phyloP scores from a whole-genome alignment of 106 monocot species.

The Dioscorea dumetorum region DNA sequence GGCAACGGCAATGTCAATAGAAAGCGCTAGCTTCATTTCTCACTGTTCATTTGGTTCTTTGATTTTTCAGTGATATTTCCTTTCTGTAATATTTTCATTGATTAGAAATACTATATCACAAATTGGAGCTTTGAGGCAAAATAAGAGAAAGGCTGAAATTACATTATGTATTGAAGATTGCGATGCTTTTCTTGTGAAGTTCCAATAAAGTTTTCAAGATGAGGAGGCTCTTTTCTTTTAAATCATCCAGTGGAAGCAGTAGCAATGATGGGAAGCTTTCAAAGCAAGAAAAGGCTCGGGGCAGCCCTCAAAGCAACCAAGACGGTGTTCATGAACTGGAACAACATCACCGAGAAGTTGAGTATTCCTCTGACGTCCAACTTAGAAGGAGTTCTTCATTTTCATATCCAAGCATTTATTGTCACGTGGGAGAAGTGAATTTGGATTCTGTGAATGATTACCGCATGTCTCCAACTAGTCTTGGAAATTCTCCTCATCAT shows the following conservation, averaged over 20 bases:
- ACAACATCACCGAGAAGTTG: conserved; percentile 3
- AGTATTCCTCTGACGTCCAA: conserved; percentile 11
- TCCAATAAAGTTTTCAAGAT: conserved; percentile 1
- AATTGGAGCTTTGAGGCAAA: too few species aligned
- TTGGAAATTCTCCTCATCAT: conserved; percentile 13
- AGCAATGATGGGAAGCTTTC: conserved; percentile 13
- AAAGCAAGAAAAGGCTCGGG: not conserved
- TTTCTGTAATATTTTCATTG: too few species aligned
- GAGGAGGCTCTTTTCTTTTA: conserved; percentile 49
- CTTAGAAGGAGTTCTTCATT: conserved; percentile 63
- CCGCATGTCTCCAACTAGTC: conserved; percentile 13
- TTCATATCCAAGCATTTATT: conserved; percentile 17
- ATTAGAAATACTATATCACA: too few species aligned
- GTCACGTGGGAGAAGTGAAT: too few species aligned
- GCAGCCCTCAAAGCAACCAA: conserved; percentile 7
- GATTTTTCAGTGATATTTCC: too few species aligned
- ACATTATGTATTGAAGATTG: too few species aligned
- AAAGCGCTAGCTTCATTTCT: too few species aligned
- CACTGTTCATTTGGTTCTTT: too few species aligned
- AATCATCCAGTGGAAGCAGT: conserved; percentile 28
- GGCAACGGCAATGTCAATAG: too few species aligned
- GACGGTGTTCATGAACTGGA: conserved; percentile 4
- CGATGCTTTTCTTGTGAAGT: too few species aligned
- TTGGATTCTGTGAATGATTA: not conserved
- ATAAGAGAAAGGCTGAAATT: too few species aligned